Evolutionary conservation across 352 stramenopile species (phyloP).

Genomic region (Phytophthora multivora): DNA sequence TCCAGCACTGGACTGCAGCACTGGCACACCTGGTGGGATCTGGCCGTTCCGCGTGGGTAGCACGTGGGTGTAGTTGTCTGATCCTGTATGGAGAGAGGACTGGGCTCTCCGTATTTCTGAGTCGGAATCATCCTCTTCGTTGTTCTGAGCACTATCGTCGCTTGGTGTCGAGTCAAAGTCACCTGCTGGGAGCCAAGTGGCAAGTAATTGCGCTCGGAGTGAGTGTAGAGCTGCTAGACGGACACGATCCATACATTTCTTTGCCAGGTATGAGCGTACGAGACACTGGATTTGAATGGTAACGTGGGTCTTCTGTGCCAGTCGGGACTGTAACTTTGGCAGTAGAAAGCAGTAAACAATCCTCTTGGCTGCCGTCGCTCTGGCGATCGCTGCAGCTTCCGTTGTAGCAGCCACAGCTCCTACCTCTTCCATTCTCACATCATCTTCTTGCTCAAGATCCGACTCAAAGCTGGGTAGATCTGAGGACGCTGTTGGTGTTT

Average conservation of each 20-base stretch:
- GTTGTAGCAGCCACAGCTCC: not conserved
- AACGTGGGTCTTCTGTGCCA: not conserved
- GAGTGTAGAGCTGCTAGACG: constrained; percentile 7
- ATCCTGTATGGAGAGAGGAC: not conserved
- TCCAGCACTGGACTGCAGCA: constrained; percentile 20
- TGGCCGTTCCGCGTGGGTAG: constrained; percentile 32
- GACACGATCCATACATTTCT: not conserved
- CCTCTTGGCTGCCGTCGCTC: constrained; percentile 2
- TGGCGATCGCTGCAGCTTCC: not conserved
- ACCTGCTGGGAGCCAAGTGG: constrained; percentile 5
- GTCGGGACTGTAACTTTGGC: constrained; percentile 11
- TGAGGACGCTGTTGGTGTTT: not conserved
- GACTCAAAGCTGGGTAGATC: not conserved
- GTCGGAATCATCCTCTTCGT: constrained; percentile 19
- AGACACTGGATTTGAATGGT: constrained; percentile 24
- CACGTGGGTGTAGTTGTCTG: constrained; percentile 23
- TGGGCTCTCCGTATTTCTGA: not conserved
- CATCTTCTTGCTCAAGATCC: not conserved
- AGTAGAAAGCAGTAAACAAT: constrained; percentile 18
- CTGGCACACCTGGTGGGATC: constrained; percentile 29
- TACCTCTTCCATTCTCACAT: not conserved
- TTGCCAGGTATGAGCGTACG: constrained; percentile 15
- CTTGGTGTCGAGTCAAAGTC: not conserved
- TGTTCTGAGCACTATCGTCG: not conserved
- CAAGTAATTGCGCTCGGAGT: constrained; percentile 21